These are phyloP conservation scores for Lactarius indigo DNA, from an alignment of 768 basidiomycete genomes.

Conservation along the genomic window DNA sequence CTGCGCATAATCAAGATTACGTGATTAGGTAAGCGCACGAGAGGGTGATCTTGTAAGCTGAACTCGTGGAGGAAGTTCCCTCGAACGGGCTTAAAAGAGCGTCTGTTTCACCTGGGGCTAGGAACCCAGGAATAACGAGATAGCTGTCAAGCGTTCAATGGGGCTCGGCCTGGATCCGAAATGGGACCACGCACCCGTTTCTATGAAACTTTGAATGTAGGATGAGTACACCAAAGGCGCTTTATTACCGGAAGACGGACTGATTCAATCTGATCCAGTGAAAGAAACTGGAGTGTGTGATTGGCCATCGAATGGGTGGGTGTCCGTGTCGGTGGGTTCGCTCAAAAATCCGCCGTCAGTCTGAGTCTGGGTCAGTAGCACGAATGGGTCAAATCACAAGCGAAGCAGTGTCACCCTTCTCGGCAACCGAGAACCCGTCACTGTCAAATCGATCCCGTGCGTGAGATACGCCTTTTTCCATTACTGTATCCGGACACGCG, in stretches of 20 bases:
- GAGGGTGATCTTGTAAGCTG: slow-evolving; percentile 70
- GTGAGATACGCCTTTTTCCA: not conserved
- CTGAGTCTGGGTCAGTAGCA: not conserved
- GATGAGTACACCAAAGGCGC: not conserved
- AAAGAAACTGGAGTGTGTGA: slow-evolving; percentile 1
- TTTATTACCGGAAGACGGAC: not conserved
- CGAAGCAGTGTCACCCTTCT: not conserved
- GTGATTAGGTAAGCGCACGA: slow-evolving; percentile 43
- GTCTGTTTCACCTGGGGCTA: slow-evolving; percentile 52
- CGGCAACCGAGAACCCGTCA: not conserved
- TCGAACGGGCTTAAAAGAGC: slow-evolving; percentile 65
- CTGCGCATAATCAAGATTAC: not conserved
- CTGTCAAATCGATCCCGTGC: not conserved
- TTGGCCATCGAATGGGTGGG: not conserved
- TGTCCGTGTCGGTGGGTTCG: not conserved
- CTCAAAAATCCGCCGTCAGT: not conserved
- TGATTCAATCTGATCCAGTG: slow-evolving; percentile 13
- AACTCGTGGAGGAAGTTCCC: slow-evolving; percentile 81
- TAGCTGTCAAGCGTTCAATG: slow-evolving; percentile 47
- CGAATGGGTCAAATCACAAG: not conserved
- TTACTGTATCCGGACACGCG: not conserved
- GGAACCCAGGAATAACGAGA: slow-evolving; percentile 72
- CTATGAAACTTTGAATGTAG: slow-evolving; percentile 45
- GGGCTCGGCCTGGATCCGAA: not conserved
- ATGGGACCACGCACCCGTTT: slow-evolving; percentile 47